These are phyloP conservation scores for Haplosporangium sp. DNA, from an alignment of 371 early-diverging fungal genomes.

Conservation along the genomic window DNA sequence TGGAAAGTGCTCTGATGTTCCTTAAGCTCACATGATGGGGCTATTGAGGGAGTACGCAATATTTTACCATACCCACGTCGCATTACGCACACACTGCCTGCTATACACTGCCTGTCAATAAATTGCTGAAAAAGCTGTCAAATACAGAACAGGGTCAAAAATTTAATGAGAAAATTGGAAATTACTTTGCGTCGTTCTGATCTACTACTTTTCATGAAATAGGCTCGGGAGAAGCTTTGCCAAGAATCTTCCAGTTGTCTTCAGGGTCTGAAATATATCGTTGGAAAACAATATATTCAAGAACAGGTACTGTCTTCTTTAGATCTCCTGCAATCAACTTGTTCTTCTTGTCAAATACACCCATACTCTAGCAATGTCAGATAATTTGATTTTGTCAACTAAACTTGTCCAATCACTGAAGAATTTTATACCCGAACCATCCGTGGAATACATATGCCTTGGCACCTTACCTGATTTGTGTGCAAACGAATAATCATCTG, in stretches of 20 bases:
- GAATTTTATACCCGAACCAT: too few species aligned
- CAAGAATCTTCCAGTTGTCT: constrained; percentile 79
- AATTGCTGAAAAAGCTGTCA: too few species aligned
- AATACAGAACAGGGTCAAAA: background rate
- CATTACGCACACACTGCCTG: too few species aligned
- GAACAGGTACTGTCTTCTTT: constrained; percentile 67
- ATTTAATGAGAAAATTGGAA: background rate
- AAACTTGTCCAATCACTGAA: too few species aligned
- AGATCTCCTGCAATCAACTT: constrained; percentile 67
- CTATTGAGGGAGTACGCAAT: too few species aligned
- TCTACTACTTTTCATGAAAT: constrained; percentile 17
- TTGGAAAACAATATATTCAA: constrained; percentile 82
- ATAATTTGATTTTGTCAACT: background rate
- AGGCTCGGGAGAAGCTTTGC: constrained; percentile 66
- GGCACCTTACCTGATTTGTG: constrained; percentile 68
- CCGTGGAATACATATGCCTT: too few species aligned
- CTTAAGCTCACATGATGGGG: too few species aligned
- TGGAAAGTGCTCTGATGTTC: too few species aligned
- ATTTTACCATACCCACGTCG: too few species aligned
- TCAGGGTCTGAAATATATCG: constrained; percentile 71
- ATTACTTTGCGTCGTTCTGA: background rate
- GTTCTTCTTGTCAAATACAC: constrained; percentile 70
- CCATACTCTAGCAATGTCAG: constrained; percentile 61
- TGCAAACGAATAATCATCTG: constrained; percentile 78
- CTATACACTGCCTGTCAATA: too few species aligned